Evolutionary conservation across 495 filamentous ascomycete genomes (phyloP), one percentile per base, ranked within the genome.

Genomic region (Rostrohypoxylon terebratum): DNA sequence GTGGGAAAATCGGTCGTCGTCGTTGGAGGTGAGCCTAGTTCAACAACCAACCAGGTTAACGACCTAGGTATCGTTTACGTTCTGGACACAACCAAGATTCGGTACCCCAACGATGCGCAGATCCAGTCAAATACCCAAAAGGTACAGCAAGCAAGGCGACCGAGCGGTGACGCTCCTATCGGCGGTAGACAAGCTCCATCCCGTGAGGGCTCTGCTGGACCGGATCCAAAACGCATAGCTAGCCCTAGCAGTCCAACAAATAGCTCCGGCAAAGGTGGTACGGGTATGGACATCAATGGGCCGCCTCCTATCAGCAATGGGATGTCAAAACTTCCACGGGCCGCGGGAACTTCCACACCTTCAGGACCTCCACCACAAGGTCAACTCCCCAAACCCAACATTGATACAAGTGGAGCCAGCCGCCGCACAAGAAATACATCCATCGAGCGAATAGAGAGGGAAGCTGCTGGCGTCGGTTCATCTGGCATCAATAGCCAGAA

Each of bases 11-110:
- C 94, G 55, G 90, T 99, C 66, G 91, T 98, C 54, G 93, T 98
- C 13, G 83, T 98, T 47, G 96, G 92, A 10, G 96, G 96, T 55
- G 96, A 99, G 75, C 96, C 96, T 33, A 98, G 95, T 80, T 93
- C 93, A 9, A 91, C 92, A 31, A 87, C 92, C 0, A 86, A 90
- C 63, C 91, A 96, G 66, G 87, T 91, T 1, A 87, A 87, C 57
- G 96, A 99, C 77, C 86, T 99, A 69, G 92, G 91, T 73, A 86
- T 97, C 77, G 91, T 93, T 13, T 99, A 98, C 78, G 86, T 97
- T 59, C 83, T 99, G 42, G 96, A 98, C 78, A 99, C 96, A 1
- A 86, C 87, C 16, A 99, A 99, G 78, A 99, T 99, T 53, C 88
- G 95, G 38, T 99, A 98, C 79, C 96, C 96, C 0, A 90, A 90